Base-by-base conservation (phyloP, 805 yeast species). In the Starmerella geochares region DNA sequence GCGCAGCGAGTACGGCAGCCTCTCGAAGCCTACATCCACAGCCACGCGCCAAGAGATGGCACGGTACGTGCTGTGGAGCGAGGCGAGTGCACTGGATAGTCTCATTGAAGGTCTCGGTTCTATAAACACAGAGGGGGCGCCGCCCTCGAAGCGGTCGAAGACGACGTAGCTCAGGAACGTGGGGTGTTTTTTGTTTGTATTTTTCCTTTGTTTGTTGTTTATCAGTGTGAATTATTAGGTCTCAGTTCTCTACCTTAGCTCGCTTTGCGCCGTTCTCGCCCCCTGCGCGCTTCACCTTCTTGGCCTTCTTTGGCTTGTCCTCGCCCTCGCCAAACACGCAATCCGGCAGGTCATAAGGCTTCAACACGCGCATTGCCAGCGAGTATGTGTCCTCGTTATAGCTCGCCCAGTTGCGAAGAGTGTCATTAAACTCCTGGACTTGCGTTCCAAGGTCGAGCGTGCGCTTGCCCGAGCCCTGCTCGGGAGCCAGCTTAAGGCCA, bases 261-360 rank as follows among this genome's bases (percentile, higher is more conserved):
- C 46, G 39, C 25, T 50, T 54, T 2, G 23, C 36, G 9, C 36
- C 49, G 10, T 21, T 35, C 21, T 24, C 54, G 48, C 56, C 44
- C 6, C 13, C 35, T 28, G 38, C 78, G 78, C 31, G 31, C 25
- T 49, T 48, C n/a, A 28, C 39, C 62, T 76, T 77, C 60, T 49
- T 48, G 14, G 28, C 45, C 62, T 76, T 77, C 60, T 78, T 77
- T 33, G 76, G 96, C 51, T 94, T 74, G 21, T 54, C 60, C 60
- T 90, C 96, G n/a, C 78, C 88, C 54, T 81, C 87, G 13, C 65
- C 78, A 59, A 82, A 90, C 5, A 88, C 95, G 58, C 81, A 86
- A 59, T 79, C 77, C 5, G 96, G 96, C 29, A 92, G 70, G 58
- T 87, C 94, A 67, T 81, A 63, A 19, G 67, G 63, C 59, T 85